Evolutionary conservation across 108 stramenopile species (phyloP).

Genomic region (Schizochytrium sp.): DNA sequence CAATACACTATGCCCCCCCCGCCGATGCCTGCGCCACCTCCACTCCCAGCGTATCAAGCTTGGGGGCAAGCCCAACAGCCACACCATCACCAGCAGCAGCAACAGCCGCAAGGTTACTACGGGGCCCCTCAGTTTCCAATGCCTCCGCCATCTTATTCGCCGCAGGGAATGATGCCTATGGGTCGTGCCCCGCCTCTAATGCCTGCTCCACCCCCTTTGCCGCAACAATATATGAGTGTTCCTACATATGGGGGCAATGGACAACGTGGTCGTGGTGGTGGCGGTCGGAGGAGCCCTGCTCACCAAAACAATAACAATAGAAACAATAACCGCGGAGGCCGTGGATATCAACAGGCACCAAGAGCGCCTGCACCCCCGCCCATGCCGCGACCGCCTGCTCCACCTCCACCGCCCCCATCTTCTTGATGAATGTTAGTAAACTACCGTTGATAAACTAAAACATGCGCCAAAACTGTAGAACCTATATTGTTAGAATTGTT

Average conservation of each 20-base stretch:
- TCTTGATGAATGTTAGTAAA: not conserved
- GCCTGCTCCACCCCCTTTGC: slow-evolving; percentile 11
- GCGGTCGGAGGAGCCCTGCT: too few species aligned
- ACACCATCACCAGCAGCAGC: not conserved
- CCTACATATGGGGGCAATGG: too few species aligned
- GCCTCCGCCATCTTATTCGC: not conserved
- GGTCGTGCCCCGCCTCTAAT: not conserved
- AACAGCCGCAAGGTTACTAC: slow-evolving; percentile 3
- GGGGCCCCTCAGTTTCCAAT: not conserved
- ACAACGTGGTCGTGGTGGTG: too few species aligned
- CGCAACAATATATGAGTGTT: not conserved
- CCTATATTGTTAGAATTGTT: too few species aligned
- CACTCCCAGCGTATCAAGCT: not conserved
- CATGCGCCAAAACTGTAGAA: too few species aligned
- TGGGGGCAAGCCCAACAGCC: not conserved
- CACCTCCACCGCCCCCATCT: not conserved
- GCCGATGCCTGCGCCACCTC: not conserved
- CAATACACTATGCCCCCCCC: not conserved
- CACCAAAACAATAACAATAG: not conserved
- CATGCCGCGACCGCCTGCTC: not conserved
- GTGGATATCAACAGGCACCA: not conserved
- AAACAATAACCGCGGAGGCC: not conserved
- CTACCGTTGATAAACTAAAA: too few species aligned
- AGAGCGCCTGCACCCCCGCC: not conserved
- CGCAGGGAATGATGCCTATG: not conserved